Percentiles rank a stretch among this genome's conserved stretches.
phyloP scores from a whole-genome alignment of 2,329 filamentous ascomycete species.

The Bipolaris oryzae region DNA sequence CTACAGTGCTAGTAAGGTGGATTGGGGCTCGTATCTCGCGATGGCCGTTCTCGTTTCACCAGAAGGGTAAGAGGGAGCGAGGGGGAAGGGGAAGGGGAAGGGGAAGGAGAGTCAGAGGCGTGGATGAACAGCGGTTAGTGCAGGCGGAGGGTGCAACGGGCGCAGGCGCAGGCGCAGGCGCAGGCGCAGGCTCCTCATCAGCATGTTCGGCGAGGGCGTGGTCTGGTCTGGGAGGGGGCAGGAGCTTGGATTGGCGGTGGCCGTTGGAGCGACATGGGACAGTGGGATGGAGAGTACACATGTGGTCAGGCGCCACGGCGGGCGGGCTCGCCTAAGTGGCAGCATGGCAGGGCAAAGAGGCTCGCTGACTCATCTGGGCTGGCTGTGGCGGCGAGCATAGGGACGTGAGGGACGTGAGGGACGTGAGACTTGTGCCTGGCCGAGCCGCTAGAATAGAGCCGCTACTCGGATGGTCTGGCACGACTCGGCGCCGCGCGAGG shows the following conservation, averaged over 20 bases:
- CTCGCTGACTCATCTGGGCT: slow-evolving; percentile 6
- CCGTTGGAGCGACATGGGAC: slow-evolving; percentile 2
- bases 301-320: slow-evolving; percentile 10
- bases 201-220: not conserved
- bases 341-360: not conserved
- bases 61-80: not conserved
- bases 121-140: not conserved
- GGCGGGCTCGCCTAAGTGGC: not conserved
- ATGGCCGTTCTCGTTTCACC: too few relatives aligned
- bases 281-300: slow-evolving; percentile 1
- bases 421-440: not conserved
- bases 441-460: slow-evolving; percentile 13
- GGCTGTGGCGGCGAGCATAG: slow-evolving; percentile 9
- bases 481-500: slow-evolving; percentile 6
- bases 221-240: too few relatives aligned
- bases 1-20: too few relatives aligned
- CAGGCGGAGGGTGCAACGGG: not conserved
- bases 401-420: too few relatives aligned
- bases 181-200: too few relatives aligned
- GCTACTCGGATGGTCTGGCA: slow-evolving; percentile 2
- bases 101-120: not conserved
- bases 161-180: not conserved
- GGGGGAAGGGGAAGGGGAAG: not conserved
- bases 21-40: too few relatives aligned
- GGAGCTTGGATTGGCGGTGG: not conserved